Evolutionary conservation across 1,284 basidiomycete species (phyloP), one percentile per base, ranked within the genome.

Genomic region (Pyrrhoderma noxium): DNA sequence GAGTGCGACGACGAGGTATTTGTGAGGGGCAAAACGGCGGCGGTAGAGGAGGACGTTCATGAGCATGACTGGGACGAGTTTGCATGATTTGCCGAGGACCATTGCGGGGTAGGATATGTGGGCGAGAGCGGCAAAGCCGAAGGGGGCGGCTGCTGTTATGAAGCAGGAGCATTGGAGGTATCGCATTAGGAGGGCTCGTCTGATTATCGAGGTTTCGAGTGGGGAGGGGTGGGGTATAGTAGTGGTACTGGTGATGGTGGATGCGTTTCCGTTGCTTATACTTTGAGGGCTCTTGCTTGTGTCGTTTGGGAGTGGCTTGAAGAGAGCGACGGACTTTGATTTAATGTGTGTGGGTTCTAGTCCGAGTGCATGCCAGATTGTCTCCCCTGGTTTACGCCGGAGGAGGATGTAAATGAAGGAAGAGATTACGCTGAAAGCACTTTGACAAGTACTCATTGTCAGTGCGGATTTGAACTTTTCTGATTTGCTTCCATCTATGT

Each of bases 51-150:
- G 65, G 57, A 95, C 82, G 69, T 95, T 95, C 90, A 95, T 93
- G 67, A 95, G 74, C 79, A 96, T 89, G 55, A 96, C 93, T 1
- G 93, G 93, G 14, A 96, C 88, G 61, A 96, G 89, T 68, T 99
- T 99, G 79, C 95, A 99, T 0, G 93, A 97, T 68, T 99, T 99
- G 55, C 92, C 95, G 56, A 99, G 84, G 36, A 98, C 94, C 85
- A 98, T 93, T 14, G 95, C 93, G 23, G 96, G 96, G 73, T 98
- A 99, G 16, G 92, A 93, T 64, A 99, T 95, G 71, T 97, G 93
- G 39, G 89, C 82, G 41, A 99, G 82, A 3, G 93, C 85, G 25
- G 93, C 86, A 69, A 98, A 97, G 47, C 94, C 93, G 62, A 99
- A 94, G 7, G 93, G 94, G 11, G 93, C 90, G 0, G 93, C 94